Conservation (phyloP, 2,329 filamentous ascomycete genomes). For the Aspergillus brunneoviolaceus region DNA sequence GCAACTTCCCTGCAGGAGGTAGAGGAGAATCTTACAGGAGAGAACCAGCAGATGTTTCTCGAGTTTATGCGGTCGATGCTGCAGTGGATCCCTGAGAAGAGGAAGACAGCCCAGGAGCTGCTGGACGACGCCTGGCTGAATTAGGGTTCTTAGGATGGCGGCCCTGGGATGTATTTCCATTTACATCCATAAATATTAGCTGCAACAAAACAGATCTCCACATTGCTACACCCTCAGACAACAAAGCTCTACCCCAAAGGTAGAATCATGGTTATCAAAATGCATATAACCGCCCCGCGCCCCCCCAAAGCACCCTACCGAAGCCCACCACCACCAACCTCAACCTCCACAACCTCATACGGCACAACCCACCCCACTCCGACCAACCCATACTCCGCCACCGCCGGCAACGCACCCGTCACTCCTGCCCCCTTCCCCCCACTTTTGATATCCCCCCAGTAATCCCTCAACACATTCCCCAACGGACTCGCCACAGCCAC, state of each 20-base stretch:
- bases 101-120: slow-evolving; percentile 19
- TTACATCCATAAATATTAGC: too few species aligned
- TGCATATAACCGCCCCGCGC: too few species aligned
- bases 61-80: slow-evolving; percentile 23
- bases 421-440: neutral
- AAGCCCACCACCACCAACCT: neutral
- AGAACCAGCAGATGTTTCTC: slow-evolving; percentile 18
- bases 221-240: too few species aligned
- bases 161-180: too few species aligned
- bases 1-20: slow-evolving; percentile 6
- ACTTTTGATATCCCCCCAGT: neutral
- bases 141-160: neutral
- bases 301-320: too few species aligned
- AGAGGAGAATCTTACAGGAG: slow-evolving; percentile 14
- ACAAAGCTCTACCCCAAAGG: too few species aligned
- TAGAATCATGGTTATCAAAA: too few species aligned
- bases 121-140: slow-evolving; percentile 20
- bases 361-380: neutral
- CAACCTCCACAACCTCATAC: neutral
- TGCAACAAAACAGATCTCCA: too few species aligned
- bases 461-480: neutral
- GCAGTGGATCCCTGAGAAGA: slow-evolving; percentile 23
- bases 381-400: neutral
- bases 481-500: neutral
- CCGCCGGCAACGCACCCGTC: neutral